Evolutionary conservation across 2,329 filamentous ascomycete genomes (phyloP).

Genomic region (Venturia oleaginea): DNA sequence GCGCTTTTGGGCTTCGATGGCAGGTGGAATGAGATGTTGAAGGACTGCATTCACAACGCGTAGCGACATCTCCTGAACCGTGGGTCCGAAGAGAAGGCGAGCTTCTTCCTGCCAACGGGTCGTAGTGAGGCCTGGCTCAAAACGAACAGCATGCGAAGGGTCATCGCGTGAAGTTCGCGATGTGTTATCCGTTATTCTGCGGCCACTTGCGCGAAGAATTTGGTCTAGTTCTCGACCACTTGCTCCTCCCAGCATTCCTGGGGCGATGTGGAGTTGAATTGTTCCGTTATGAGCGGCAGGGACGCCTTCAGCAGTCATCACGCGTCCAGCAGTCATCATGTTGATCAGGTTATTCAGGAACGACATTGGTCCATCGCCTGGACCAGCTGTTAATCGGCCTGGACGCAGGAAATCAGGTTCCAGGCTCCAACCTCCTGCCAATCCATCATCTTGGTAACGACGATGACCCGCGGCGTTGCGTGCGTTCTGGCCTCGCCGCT

Average conservation of each 20-base stretch:
- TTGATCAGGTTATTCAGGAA: constrained; percentile 51
- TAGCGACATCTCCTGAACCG: constrained; percentile 58
- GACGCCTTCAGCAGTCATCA: constrained; percentile 35
- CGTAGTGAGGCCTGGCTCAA: constrained; percentile 61
- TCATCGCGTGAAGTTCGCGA: constrained; percentile 41
- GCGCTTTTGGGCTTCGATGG: constrained; percentile 58
- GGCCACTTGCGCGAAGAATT: constrained; percentile 15
- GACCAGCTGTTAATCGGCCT: constrained; percentile 36
- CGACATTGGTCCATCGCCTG: constrained; percentile 40
- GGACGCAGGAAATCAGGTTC: constrained; percentile 39
- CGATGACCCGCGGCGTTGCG: constrained; percentile 14
- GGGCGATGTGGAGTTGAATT: constrained; percentile 10
- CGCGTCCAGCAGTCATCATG: constrained; percentile 42
- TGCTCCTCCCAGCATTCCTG: constrained; percentile 1
- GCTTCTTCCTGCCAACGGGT: constrained; percentile 85
- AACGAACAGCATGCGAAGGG: constrained; percentile 66
- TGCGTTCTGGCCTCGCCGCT: constrained; percentile 37
- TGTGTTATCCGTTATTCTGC: constrained; percentile 24
- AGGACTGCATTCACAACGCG: constrained; percentile 61
- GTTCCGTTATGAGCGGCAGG: constrained; percentile 5
- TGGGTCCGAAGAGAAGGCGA: constrained; percentile 68
- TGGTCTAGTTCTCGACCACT: constrained; percentile 7
- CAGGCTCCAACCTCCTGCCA: constrained; percentile 43
- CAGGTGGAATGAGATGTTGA: constrained; percentile 68
- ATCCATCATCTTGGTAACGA: constrained; percentile 27